Evolutionary conservation across 176 grass and related monocot species (phyloP).

Genomic region (Cenchrus fungigraminus): DNA sequence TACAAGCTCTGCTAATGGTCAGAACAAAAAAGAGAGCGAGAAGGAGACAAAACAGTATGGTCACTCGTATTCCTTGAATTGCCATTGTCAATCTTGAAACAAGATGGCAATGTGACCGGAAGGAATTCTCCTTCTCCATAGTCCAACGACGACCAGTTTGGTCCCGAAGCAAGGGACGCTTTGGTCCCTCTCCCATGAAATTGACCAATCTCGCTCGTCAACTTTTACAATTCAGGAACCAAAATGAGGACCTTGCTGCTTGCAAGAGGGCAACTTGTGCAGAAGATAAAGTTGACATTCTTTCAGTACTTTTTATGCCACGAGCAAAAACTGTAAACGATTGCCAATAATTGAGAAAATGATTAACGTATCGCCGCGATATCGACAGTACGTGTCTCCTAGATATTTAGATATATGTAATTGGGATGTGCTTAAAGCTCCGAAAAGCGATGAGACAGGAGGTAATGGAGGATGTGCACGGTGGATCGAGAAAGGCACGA

Average conservation of each 20-base stretch:
- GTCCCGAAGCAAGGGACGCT: neutral
- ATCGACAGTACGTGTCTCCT: neutral
- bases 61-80: neutral
- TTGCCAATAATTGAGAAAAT: slow-evolving; percentile 1
- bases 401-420: neutral
- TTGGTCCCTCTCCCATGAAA: neutral
- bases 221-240: neutral
- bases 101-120: neutral
- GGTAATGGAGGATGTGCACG: slow-evolving; percentile 19
- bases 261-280: neutral
- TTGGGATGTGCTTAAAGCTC: neutral
- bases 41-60: too few relatives aligned
- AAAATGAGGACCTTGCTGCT: neutral
- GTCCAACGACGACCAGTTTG: neutral
- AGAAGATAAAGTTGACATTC: neutral
- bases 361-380: neutral
- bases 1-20: too few relatives aligned
- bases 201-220: neutral
- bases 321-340: neutral
- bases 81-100: neutral
- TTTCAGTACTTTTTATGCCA: slow-evolving; percentile 4
- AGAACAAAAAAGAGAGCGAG: too few relatives aligned
- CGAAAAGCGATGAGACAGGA: slow-evolving; percentile 5
- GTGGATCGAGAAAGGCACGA: neutral
- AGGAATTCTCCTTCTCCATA: neutral